These are phyloP conservation scores for Globisporangium barbulae DNA, from an alignment of 352 stramenopile genomes.

Conservation along the genomic window DNA sequence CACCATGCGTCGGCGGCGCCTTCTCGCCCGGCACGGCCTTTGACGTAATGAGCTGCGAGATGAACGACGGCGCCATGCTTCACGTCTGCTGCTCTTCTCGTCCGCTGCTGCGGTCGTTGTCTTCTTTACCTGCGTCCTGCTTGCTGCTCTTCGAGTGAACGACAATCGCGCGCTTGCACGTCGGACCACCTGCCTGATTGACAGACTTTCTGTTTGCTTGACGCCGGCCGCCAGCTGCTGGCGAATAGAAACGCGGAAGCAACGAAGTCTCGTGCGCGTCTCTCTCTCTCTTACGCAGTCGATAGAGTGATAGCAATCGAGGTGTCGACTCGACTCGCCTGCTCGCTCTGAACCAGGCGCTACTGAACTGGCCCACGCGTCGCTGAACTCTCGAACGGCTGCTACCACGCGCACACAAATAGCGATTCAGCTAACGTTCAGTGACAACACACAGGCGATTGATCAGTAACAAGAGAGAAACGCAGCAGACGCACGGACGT, in stretches of 20 bases:
- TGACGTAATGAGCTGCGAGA: constrained; percentile 21
- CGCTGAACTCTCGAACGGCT: no score
- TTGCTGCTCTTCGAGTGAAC: constrained; percentile 1
- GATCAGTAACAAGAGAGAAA: no score
- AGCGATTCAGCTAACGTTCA: no score
- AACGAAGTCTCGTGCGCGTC: not conserved
- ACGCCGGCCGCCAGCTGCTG: not conserved
- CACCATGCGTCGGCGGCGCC: constrained; percentile 3
- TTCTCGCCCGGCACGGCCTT: constrained; percentile 16
- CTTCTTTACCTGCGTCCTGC: not conserved
- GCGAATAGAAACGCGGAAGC: constrained; percentile 5
- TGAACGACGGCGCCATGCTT: constrained; percentile 18
- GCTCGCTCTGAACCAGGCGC: no score
- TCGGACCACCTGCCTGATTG: not conserved
- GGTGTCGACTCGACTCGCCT: not conserved
- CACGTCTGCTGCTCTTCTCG: not conserved
- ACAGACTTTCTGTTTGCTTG: not conserved
- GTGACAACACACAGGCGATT: no score
- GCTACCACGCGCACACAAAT: no score
- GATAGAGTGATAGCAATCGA: not conserved
- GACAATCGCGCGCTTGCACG: not conserved
- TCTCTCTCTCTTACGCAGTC: not conserved
- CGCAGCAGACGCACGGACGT: no score
- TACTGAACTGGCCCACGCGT: no score
- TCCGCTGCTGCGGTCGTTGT: not conserved